Conservation (phyloP, 2,329 filamentous ascomycete genomes). For the Westerdykella aurantiaca region DNA sequence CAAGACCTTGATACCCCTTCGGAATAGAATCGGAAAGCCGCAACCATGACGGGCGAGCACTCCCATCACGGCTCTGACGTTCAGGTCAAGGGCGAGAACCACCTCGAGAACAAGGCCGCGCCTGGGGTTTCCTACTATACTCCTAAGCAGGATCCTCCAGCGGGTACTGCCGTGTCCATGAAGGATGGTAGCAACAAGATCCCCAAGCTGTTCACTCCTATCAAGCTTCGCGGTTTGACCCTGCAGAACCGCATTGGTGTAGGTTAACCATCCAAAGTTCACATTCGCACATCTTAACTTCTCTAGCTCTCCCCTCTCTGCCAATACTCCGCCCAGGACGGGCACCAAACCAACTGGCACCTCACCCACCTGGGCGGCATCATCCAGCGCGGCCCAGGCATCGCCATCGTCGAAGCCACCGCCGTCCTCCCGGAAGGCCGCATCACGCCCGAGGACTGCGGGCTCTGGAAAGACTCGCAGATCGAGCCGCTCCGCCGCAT, state of each 20-base stretch:
- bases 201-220: slow-evolving; percentile 55
- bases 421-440: slow-evolving; percentile 69
- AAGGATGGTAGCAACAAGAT: slow-evolving; percentile 47
- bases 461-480: slow-evolving; percentile 81
- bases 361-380: slow-evolving; percentile 77
- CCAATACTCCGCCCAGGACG: slow-evolving; percentile 62
- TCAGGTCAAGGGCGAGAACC: slow-evolving; percentile 27
- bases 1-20: too few relatives aligned
- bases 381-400: slow-evolving; percentile 65
- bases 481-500: slow-evolving; percentile 65
- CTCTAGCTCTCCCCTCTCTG: slow-evolving; percentile 55
- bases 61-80: slow-evolving; percentile 28
- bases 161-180: slow-evolving; percentile 43
- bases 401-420: slow-evolving; percentile 74
- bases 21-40: too few relatives aligned
- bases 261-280: slow-evolving; percentile 1
- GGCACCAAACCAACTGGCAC: slow-evolving; percentile 76
- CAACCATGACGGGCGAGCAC: neutral
- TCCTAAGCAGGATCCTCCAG: slow-evolving; percentile 42
- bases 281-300: neutral
- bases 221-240: slow-evolving; percentile 54
- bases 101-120: slow-evolving; percentile 39
- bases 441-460: slow-evolving; percentile 73
- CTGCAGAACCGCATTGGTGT: slow-evolving; percentile 63
- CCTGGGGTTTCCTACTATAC: slow-evolving; percentile 46